Base-by-base conservation (phyloP, 2,329 filamentous ascomycete genomes). In the Alternaria panax region DNA sequence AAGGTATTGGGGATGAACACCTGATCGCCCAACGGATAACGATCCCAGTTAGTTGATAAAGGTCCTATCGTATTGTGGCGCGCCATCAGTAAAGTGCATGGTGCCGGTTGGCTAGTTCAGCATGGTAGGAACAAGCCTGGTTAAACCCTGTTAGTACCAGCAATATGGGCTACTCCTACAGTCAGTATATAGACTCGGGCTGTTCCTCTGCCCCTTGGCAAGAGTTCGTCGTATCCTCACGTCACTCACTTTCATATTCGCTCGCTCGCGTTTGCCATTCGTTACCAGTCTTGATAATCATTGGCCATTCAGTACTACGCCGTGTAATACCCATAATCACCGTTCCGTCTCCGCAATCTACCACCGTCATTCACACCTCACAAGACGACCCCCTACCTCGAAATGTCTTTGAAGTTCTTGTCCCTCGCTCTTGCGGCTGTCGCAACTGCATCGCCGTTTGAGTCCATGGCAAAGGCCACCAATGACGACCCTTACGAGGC, bases 401-500 rank as follows among this genome's bases (percentile, higher is more conserved):
- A 45, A 20, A 75, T 75, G 72, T 69, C 69, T 28, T 55, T 68
- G 27, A 73, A 65, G 56, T 53, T 67, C 46, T 38, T 75, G 32
- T 56, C 63, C 9, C 63, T 77, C 38, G 65, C 66, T 55, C 66
- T 77, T 38, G 62, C 65, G 25, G 64, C 67, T 34, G 60, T 66
- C 40, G 67, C 64, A 43, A 56, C 59, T 30, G 70, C 72, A 25
- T 70, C 65, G 20, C 64, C 68, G 11, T 59, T 69, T 53, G 60
- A 73, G 14, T 58, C 59, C 20, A 54, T 69, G 18, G 59, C 63
- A 25, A 66, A 71, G 46, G 64, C 65, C 25, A 57, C 54, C 24
- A 75, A 70, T 63, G 69, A 70, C 38, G 69, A 72, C 20, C 61
- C 59, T 30, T 79, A 76, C 67, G 68, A 70, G 52, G 67, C 72